Conservation (phyloP, 2,329 filamentous ascomycete genomes). For the Colletotrichum gigasporum region DNA sequence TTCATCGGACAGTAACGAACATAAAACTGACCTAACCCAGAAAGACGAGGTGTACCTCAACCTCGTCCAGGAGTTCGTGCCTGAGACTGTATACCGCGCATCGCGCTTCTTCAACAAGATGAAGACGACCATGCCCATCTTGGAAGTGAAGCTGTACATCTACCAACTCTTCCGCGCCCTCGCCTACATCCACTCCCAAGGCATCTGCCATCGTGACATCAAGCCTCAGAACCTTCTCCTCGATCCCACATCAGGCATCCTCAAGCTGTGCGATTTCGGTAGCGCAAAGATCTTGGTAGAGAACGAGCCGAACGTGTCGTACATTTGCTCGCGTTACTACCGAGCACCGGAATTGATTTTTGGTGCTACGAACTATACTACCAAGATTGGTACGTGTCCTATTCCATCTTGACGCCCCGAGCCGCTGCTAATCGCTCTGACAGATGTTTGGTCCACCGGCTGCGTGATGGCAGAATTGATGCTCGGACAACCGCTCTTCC, state of each 20-base stretch:
- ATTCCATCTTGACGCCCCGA: neutral
- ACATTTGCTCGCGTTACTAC: conserved; percentile 99
- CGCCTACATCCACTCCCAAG: conserved; percentile 98
- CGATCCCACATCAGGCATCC: conserved; percentile 87
- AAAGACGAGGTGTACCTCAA: conserved; percentile 99
- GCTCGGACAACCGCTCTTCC: conserved; percentile 97
- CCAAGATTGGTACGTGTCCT: conserved; percentile 88
- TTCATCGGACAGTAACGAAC: neutral
- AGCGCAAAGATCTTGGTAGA: conserved; percentile 98
- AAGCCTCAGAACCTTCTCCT: conserved; percentile 98
- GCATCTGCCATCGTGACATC: conserved; percentile 98
- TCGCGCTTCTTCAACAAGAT: conserved; percentile 99
- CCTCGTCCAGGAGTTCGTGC: conserved; percentile 96
- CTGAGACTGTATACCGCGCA: conserved; percentile 97
- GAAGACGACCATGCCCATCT: conserved; percentile 99
- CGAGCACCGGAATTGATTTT: conserved; percentile 98
- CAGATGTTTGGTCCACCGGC: conserved; percentile 99
- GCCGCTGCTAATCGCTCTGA: conserved; percentile 26
- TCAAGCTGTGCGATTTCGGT: conserved; percentile 99
- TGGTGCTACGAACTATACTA: conserved; percentile 98
- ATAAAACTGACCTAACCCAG: conserved; percentile 50
- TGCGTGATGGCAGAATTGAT: conserved; percentile 99
- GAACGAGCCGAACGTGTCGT: conserved; percentile 98
- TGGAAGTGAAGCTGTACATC: conserved; percentile 99
- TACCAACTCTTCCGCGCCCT: conserved; percentile 99